A percentile compares a stretch with the other conserved stretches of the same genome.
Evolutionary conservation across 805 yeast genomes (phyloP).

Genomic region (Saccharomycopsis babjevae): DNA sequence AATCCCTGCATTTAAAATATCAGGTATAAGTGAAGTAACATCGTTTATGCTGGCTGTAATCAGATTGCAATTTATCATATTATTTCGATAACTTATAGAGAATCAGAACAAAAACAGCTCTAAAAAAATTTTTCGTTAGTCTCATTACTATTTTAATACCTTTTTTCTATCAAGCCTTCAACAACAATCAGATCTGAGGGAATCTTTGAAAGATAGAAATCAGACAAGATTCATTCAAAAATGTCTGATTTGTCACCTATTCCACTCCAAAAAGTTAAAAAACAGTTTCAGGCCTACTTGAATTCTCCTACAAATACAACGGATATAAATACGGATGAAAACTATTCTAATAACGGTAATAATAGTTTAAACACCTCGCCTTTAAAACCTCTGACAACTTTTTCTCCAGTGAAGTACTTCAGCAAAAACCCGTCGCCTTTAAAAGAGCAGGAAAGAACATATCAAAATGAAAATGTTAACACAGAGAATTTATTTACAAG

Average conservation of each 20-base stretch:
- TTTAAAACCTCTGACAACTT: not conserved
- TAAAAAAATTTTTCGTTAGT: too few species aligned
- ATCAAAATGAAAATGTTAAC: not conserved
- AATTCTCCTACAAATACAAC: not conserved
- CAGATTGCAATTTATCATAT: too few species aligned
- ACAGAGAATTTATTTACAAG: not conserved
- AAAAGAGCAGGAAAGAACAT: not conserved
- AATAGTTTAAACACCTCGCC: constrained; percentile 4
- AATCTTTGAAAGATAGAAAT: not conserved
- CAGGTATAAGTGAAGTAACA: too few species aligned
- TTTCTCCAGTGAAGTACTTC: constrained; percentile 3
- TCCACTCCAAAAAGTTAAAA: constrained; percentile 15
- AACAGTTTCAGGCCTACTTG: constrained; percentile 9
- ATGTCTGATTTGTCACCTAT: constrained; percentile 18
- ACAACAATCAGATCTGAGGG: not conserved
- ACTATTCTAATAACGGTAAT: not conserved
- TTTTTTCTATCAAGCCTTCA: not conserved
- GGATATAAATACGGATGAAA: not conserved
- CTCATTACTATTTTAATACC: too few species aligned
- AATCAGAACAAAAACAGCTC: too few species aligned
- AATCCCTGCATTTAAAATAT: too few species aligned
- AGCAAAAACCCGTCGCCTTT: not conserved
- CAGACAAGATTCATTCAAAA: not conserved
- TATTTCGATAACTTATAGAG: too few species aligned
- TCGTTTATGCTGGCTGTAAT: too few species aligned